Conservation (phyloP, 306 rosid species). For the Pyrus communis region DNA sequence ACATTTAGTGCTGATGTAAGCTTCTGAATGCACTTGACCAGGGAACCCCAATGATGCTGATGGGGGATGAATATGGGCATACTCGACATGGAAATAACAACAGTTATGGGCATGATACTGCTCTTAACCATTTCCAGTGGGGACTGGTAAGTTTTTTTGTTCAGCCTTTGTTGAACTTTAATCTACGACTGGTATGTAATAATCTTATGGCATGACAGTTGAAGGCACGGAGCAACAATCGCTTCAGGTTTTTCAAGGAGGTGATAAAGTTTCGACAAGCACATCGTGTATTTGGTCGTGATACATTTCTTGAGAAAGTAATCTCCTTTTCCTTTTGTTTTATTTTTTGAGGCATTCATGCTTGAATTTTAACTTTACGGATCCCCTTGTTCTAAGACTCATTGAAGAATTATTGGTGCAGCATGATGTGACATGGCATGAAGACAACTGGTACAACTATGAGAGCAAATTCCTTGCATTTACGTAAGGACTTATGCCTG, state of each 20-base stretch:
- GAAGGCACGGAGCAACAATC: slow-evolving; percentile 51
- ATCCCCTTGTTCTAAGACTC: slow-evolving; percentile 8
- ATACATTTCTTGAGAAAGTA: slow-evolving; percentile 61
- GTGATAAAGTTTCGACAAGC: slow-evolving; percentile 56
- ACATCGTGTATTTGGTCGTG: slow-evolving; percentile 51
- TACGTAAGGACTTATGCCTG: slow-evolving; percentile 51
- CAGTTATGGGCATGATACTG: slow-evolving; percentile 85
- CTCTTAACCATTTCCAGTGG: slow-evolving; percentile 80
- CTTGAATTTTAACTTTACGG: not conserved
- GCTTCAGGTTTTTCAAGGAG: slow-evolving; percentile 77
- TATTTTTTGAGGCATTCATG: slow-evolving; percentile 2
- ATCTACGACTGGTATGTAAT: slow-evolving; percentile 5
- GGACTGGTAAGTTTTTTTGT: slow-evolving; percentile 35
- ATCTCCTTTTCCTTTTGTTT: slow-evolving; percentile 14
- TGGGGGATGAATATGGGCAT: slow-evolving; percentile 97
- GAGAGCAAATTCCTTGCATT: slow-evolving; percentile 93
- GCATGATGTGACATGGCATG: slow-evolving; percentile 93
- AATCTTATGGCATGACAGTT: slow-evolving; percentile 42
- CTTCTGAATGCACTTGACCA: slow-evolving; percentile 33
- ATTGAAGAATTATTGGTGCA: slow-evolving; percentile 29
- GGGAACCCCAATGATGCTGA: slow-evolving; percentile 97
- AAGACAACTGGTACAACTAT: slow-evolving; percentile 68
- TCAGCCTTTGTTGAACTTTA: slow-evolving; percentile 10
- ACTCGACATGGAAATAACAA: slow-evolving; percentile 91
- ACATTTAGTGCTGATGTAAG: slow-evolving; percentile 9